Evolutionary conservation across 805 yeast species (phyloP).

Genomic region (Candida dajiaensis): DNA sequence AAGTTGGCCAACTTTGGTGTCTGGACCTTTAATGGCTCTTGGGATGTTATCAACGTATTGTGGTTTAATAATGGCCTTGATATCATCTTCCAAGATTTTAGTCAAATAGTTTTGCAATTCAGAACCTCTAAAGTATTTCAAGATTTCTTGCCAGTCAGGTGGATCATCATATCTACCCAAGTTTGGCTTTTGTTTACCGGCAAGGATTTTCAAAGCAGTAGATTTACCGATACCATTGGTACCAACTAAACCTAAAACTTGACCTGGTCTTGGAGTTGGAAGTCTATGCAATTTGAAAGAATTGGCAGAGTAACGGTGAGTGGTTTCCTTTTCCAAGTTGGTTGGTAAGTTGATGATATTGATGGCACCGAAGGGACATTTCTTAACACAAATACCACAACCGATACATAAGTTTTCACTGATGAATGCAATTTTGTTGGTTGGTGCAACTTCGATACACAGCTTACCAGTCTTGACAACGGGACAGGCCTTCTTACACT

Average conservation of each 20-base stretch:
- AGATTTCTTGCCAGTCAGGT: constrained; percentile 95
- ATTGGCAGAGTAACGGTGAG: constrained; percentile 97
- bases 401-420: constrained; percentile 95
- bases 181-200: constrained; percentile 97
- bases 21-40: constrained; percentile 88
- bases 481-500: constrained; percentile 95
- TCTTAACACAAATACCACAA: constrained; percentile 99
- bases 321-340: constrained; percentile 84
- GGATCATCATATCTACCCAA: constrained; percentile 92
- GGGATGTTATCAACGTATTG: constrained; percentile 98
- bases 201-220: constrained; percentile 92
- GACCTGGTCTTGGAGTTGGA: constrained; percentile 99
- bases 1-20: constrained; percentile 79
- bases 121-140: constrained; percentile 89
- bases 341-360: constrained; percentile 95
- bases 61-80: constrained; percentile 96
- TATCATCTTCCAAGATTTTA: constrained; percentile 86
- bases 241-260: constrained; percentile 95
- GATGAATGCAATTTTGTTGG: constrained; percentile 87
- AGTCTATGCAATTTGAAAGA: constrained; percentile 95
- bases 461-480: constrained; percentile 96
- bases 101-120: constrained; percentile 96
- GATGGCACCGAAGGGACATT: constrained; percentile 97
- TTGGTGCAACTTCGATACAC: constrained; percentile 93
- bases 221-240: constrained; percentile 99